Conservation (phyloP, 768 basidiomycete species). For the Mycena rebaudengoi region DNA sequence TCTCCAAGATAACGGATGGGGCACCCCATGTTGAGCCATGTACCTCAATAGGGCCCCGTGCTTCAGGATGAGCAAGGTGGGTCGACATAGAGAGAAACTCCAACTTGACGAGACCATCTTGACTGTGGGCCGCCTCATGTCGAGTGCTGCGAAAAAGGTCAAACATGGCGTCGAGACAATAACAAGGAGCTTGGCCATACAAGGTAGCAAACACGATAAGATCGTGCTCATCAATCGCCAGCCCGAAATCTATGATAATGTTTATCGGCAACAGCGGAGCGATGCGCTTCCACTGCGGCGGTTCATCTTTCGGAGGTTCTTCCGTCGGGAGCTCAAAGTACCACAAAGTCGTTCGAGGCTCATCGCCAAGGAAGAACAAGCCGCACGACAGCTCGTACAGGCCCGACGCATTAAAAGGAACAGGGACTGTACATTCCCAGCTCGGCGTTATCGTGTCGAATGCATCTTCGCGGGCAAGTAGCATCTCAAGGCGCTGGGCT, state of each 20-base stretch:
- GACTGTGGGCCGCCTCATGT: background rate
- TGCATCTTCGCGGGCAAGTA: slow-evolving; percentile 9
- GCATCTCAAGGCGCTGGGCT: slow-evolving; percentile 7
- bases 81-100: slow-evolving; percentile 46
- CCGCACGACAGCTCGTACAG: slow-evolving; percentile 25
- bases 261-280: background rate
- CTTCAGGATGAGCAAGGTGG: slow-evolving; percentile 45
- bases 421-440: slow-evolving; percentile 5
- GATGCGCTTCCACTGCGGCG: slow-evolving; percentile 18
- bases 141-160: background rate
- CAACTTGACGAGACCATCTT: slow-evolving; percentile 22
- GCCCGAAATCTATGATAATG: slow-evolving; percentile 23
- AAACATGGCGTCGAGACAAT: background rate
- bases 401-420: slow-evolving; percentile 9
- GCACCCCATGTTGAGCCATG: slow-evolving; percentile 30
- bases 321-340: slow-evolving; percentile 18
- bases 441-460: background rate
- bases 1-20: slow-evolving; percentile 51
- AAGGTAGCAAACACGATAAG: slow-evolving; percentile 24
- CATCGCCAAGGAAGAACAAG: slow-evolving; percentile 19
- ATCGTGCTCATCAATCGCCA: slow-evolving; percentile 28
- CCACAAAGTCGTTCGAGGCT: background rate
- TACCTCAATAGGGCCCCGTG: slow-evolving; percentile 41
- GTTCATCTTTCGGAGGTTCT: background rate
- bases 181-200: slow-evolving; percentile 6